Evolutionary conservation across 148 eudicot species (phyloP).

Genomic region (Fagopyrum homotropicum): DNA sequence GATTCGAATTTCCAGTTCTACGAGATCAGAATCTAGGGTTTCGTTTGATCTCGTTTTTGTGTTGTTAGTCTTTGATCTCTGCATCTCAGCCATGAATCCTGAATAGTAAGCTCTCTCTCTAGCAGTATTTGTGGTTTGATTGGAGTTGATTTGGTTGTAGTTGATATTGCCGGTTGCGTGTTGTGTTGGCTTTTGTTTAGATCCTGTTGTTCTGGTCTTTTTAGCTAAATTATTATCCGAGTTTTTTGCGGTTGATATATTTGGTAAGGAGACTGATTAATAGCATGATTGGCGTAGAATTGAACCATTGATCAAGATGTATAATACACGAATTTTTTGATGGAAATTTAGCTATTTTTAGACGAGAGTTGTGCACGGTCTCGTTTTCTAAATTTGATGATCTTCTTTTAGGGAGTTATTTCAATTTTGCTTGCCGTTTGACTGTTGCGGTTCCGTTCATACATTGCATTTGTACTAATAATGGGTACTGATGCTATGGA

Average conservation of each 20-base stretch:
- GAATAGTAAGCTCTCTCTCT: slow-evolving; percentile 24
- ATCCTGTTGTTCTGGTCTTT: not conserved
- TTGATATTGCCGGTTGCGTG: not conserved
- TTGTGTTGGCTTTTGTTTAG: not conserved
- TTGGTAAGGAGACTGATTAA: not conserved
- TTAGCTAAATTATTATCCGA: not conserved
- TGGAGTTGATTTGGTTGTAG: not conserved
- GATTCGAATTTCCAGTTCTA: slow-evolving; percentile 2
- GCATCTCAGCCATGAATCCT: slow-evolving; percentile 26
- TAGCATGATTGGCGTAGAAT: not conserved
- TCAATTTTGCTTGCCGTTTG: not conserved
- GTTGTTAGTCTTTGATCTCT: not conserved
- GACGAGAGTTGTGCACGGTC: not conserved
- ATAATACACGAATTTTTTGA: not conserved
- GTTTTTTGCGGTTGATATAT: not conserved
- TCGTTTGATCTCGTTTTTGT: not conserved
- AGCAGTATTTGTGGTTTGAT: not conserved
- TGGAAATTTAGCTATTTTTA: not conserved
- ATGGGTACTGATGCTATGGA: not conserved
- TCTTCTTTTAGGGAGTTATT: not conserved
- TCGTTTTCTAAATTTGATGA: not conserved
- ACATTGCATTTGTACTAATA: not conserved
- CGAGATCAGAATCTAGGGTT: slow-evolving; percentile 27
- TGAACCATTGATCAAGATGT: not conserved
- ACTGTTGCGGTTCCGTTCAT: not conserved